Conservation (phyloP, 2,329 filamentous ascomycete genomes). For the Pseudogymnoascus sp. region DNA sequence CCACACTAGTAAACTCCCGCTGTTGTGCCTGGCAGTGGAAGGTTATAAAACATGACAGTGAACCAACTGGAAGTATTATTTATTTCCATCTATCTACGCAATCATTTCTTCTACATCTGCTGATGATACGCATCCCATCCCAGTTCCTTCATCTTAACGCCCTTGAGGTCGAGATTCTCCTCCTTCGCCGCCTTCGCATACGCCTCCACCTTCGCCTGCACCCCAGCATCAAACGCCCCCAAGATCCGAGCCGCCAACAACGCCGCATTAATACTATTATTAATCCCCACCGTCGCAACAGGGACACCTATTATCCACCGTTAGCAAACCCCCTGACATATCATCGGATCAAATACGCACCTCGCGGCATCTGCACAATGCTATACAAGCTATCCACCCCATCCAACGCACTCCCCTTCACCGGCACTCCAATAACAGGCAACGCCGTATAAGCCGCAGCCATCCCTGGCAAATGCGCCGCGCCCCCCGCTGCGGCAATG, state of each 20-base stretch:
- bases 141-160: conserved; percentile 45
- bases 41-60: neutral
- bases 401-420: conserved; percentile 66
- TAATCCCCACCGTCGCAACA: conserved; percentile 69
- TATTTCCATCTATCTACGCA: neutral
- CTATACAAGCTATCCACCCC: conserved; percentile 64
- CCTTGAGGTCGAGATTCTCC: conserved; percentile 59
- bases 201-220: conserved; percentile 49
- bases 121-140: conserved; percentile 47
- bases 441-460: conserved; percentile 61
- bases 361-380: conserved; percentile 70
- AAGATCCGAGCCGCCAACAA: conserved; percentile 64
- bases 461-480: conserved; percentile 71
- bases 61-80: neutral
- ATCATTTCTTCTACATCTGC: neutral
- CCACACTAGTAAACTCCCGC: neutral
- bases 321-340: conserved; percentile 35
- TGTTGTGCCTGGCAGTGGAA: neutral
- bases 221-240: conserved; percentile 47
- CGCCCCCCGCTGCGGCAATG: conserved; percentile 69
- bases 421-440: conserved; percentile 70
- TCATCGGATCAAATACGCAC: conserved; percentile 33
- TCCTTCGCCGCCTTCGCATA: conserved; percentile 52
- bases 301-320: conserved; percentile 51
- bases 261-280: conserved; percentile 72